Evolutionary conservation across 2,329 filamentous ascomycete species (phyloP), one percentile per base, ranked within the genome.

Genomic region (Hymenoscyphus fraxineus): DNA sequence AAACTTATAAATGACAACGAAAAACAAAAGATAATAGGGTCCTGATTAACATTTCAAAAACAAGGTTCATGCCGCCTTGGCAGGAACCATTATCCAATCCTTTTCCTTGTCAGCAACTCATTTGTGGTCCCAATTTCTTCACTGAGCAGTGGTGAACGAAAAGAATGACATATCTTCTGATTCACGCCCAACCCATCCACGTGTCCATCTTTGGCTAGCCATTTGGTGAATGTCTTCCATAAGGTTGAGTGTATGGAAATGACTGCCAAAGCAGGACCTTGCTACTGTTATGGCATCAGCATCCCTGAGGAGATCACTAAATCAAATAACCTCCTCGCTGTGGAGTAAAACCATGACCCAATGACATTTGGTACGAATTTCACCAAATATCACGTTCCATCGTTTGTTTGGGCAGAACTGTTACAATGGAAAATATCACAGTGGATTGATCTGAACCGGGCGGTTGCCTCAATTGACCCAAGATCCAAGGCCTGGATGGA

Each of bases 1-100:
- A 54, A 54, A 54, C n/a, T 12, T 13, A 19, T 27, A 22, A 54
- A 35, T 35, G 6, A 35, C 1, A 35, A 35, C 6, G 1, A 35
- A 35, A 35, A 35, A 35, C 35, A 35, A 35, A 35, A 35, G 35
- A 54, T 22, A 19, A 31, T 10, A 51, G 44, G n/a, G 10, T 51
- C n/a, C 44, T 27, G 7, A 51, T 51, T 7, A 2, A 19, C 16
- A 19, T 47, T 51, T 19, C 10, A 7, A 27, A 22, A 51, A 5
- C 47, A 54, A 54, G 47, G 47, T 27, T 31, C 47, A 54, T 19
- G n/a, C 47, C 19, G 47, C 47, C 47, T 54, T 54, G 47, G 47
- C 47, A 13, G 47, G 7, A 22, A 12, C 35, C 4, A 7, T 35
- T 10, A 35, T 35, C 35, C 35, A 35, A 35, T 35, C 4, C 35